phyloP scores from a whole-genome alignment of 2,329 filamentous ascomycete species.

The Alternaria infectoria region DNA sequence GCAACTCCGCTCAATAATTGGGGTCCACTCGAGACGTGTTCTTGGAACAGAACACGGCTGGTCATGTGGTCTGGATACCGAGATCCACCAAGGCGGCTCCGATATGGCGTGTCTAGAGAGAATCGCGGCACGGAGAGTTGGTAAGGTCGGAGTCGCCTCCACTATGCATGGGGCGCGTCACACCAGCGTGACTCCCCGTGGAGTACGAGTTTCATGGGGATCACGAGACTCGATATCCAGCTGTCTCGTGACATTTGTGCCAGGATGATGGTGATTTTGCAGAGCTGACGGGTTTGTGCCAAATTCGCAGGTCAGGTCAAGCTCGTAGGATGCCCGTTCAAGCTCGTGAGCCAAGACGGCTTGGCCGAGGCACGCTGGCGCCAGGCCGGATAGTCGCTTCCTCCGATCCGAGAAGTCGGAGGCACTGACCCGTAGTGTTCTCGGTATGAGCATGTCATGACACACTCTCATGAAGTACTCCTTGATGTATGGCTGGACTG shows the following conservation, averaged over 20 bases:
- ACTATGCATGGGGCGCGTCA: neutral
- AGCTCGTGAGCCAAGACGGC: slow-evolving; percentile 6
- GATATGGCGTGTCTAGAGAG: neutral
- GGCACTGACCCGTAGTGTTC: slow-evolving; percentile 1
- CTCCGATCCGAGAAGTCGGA: neutral
- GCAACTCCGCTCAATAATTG: slow-evolving; percentile 8
- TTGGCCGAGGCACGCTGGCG: slow-evolving; percentile 3
- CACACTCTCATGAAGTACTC: neutral
- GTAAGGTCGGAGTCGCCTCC: neutral
- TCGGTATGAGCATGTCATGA: neutral
- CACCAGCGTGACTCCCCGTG: neutral
- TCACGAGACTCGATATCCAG: neutral
- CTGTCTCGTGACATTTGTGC: neutral
- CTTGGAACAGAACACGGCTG: slow-evolving; percentile 1
- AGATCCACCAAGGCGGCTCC: neutral
- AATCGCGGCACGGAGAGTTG: neutral
- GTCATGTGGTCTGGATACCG: neutral
- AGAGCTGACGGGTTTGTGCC: neutral
- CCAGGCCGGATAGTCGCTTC: neutral
- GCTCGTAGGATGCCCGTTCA: neutral
- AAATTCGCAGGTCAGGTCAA: neutral
- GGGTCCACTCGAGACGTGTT: neutral
- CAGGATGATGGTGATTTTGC: neutral
- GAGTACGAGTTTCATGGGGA: neutral
- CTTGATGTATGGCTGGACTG: neutral